phyloP scores from a whole-genome alignment of 2,329 filamentous ascomycete species.

The Pseudogymnoascus sp. region DNA sequence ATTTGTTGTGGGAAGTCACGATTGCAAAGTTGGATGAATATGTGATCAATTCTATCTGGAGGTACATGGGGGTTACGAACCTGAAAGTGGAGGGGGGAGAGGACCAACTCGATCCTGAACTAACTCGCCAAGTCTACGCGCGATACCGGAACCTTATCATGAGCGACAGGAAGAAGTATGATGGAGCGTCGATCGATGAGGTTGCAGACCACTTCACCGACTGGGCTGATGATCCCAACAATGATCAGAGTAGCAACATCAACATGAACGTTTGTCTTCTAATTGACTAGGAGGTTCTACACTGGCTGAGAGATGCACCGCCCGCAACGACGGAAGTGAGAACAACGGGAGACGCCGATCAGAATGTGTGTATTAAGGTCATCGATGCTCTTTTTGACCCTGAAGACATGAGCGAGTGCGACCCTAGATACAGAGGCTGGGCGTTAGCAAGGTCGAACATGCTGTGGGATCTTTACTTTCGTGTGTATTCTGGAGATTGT shows the following conservation, averaged over 20 bases:
- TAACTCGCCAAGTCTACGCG: background rate
- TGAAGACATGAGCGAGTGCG: constrained; percentile 1
- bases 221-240: background rate
- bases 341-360: background rate
- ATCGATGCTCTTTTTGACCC: constrained; percentile 10
- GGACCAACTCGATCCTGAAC: background rate
- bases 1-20: constrained; percentile 16
- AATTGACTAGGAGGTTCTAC: background rate
- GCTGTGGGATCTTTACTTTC: background rate
- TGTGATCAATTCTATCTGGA: constrained; percentile 10
- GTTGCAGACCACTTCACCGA: background rate
- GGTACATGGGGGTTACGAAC: background rate
- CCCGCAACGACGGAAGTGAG: background rate
- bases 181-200: background rate
- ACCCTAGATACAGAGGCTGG: constrained; percentile 8
- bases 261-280: constrained; percentile 10
- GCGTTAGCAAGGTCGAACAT: background rate
- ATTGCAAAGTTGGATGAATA: constrained; percentile 18
- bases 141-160: background rate
- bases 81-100: background rate
- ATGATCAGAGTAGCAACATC: background rate
- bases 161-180: constrained; percentile 6
- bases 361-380: constrained; percentile 7
- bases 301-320: background rate
- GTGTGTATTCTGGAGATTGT: background rate